Base-by-base conservation (phyloP, 2,329 filamentous ascomycete species). In the Hypomyces rosellus region DNA sequence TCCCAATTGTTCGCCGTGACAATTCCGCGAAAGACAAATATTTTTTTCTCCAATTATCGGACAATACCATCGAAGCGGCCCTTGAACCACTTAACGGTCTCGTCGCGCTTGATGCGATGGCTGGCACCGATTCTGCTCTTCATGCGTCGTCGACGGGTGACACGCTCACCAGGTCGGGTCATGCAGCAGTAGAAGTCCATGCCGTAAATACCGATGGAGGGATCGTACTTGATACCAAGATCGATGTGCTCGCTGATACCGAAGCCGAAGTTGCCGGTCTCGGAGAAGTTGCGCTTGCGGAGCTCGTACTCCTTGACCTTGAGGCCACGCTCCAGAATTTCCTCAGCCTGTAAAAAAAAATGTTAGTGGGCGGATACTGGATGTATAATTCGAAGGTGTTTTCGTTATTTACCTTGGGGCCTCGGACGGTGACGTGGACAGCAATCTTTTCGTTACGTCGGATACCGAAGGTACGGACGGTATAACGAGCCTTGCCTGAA, bases 131-230 rank as follows among this genome's bases (percentile, higher is more conserved):
- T 86, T 68, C 76, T 82, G 80, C 84, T 80, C 84, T 95, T 88
- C 78, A 80, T 84, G 69, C 92, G 89, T 74, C 92, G 87, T 71
- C 93, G 90, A 81, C 90, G 92, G 74, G 89, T 87, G 72, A 99
- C 89, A 74, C 93, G 91, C 84, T 96, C 91, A 80, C 93, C 93
- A 68, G 92, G 93, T 70, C 93, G 91, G 81, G 90, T 96, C 93
- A 99, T 99, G 89, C 92, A 97, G 88, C 86, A 91, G 88, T 96
- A 99, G 81, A 99, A 99, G 81, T 99, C 93, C 93, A 99, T 99
- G 74, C 93, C 91, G 83, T 96, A 96, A 75, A 96, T 96, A 85
- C 91, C 91, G 66, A 96, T 96, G 60, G 83, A 87, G 61, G 91
- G 91, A 80, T 96, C 91, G 82, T 96, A 96, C 86, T 99, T 99